A percentile compares a stretch with the other conserved stretches of the same genome.
Conservation (phyloP, 1,284 basidiomycete genomes). For the Ganoderma meredithae region DNA sequence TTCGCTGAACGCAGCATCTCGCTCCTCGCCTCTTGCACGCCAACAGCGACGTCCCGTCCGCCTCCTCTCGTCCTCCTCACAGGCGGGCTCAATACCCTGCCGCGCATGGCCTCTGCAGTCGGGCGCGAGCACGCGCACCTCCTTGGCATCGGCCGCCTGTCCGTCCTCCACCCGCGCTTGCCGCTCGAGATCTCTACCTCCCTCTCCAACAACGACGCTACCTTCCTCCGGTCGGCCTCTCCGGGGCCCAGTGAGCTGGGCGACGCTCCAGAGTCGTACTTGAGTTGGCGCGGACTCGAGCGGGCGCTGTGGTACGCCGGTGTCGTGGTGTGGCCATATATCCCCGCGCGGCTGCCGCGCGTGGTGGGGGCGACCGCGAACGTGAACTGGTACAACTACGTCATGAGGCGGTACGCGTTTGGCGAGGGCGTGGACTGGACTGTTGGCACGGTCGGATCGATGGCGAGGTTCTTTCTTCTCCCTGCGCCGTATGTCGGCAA, state of each 20-base stretch:
- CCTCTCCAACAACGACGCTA: not conserved
- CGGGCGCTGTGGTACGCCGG: slow-evolving; percentile 20
- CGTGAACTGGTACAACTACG: slow-evolving; percentile 39
- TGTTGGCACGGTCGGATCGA: slow-evolving; percentile 32
- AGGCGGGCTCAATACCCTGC: slow-evolving; percentile 76
- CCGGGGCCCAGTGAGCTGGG: slow-evolving; percentile 23
- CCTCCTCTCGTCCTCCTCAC: slow-evolving; percentile 79
- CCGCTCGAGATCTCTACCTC: slow-evolving; percentile 33
- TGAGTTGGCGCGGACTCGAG: slow-evolving; percentile 27
- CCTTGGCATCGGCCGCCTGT: slow-evolving; percentile 78
- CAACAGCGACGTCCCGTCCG: slow-evolving; percentile 30
- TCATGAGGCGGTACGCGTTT: slow-evolving; percentile 36
- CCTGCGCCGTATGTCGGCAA: slow-evolving; percentile 28
- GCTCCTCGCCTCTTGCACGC: slow-evolving; percentile 45
- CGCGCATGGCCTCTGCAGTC: slow-evolving; percentile 64
- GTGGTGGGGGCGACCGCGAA: slow-evolving; percentile 38
- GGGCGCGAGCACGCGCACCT: slow-evolving; percentile 67
- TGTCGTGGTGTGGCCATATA: slow-evolving; percentile 23
- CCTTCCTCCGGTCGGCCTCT: slow-evolving; percentile 21
- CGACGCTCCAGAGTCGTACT: slow-evolving; percentile 10
- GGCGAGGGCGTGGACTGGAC: slow-evolving; percentile 30
- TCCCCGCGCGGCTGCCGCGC: slow-evolving; percentile 34
- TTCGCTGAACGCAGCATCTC: slow-evolving; percentile 63
- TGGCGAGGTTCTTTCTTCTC: slow-evolving; percentile 36
- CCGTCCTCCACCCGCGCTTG: slow-evolving; percentile 71